Conservation (phyloP, 768 basidiomycete genomes). For the Mycena maculata region DNA sequence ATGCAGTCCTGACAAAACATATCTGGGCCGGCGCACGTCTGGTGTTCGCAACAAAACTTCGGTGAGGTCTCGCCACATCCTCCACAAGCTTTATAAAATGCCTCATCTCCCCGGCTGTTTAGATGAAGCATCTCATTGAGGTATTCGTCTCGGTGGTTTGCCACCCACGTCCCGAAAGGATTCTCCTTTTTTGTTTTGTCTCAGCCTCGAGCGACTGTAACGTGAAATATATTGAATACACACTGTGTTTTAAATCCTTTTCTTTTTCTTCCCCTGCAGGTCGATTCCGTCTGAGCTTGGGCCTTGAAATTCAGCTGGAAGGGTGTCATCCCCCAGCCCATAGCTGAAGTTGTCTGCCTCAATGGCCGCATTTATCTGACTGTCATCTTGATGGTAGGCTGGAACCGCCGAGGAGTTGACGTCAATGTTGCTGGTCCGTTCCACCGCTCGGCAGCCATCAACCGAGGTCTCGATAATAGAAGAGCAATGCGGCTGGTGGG, state of each 20-base stretch:
- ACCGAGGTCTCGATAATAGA: too few species aligned
- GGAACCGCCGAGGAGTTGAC: too few species aligned
- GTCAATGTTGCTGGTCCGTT: too few species aligned
- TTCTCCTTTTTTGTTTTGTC: too few species aligned
- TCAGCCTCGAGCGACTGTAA: too few species aligned
- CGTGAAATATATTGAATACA: not conserved
- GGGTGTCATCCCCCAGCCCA: not conserved
- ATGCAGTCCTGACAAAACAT: constrained; percentile 4
- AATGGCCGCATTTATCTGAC: not conserved
- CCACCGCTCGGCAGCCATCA: too few species aligned
- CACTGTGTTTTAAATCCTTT: too few species aligned
- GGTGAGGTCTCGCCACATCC: constrained; percentile 3
- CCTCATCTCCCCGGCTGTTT: not conserved
- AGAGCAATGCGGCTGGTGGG: too few species aligned
- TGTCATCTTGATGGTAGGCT: not conserved
- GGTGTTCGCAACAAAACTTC: constrained; percentile 2
- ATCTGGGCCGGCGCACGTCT: not conserved
- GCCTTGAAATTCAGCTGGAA: not conserved
- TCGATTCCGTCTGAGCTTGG: not conserved
- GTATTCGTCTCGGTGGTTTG: not conserved
- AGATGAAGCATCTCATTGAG: not conserved
- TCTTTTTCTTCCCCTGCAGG: too few species aligned
- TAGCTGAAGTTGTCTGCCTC: not conserved
- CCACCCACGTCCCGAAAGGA: not conserved
- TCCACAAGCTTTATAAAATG: not conserved